phyloP scores from a whole-genome alignment of 179 eudicot genomes.

The Silene vulgaris region DNA sequence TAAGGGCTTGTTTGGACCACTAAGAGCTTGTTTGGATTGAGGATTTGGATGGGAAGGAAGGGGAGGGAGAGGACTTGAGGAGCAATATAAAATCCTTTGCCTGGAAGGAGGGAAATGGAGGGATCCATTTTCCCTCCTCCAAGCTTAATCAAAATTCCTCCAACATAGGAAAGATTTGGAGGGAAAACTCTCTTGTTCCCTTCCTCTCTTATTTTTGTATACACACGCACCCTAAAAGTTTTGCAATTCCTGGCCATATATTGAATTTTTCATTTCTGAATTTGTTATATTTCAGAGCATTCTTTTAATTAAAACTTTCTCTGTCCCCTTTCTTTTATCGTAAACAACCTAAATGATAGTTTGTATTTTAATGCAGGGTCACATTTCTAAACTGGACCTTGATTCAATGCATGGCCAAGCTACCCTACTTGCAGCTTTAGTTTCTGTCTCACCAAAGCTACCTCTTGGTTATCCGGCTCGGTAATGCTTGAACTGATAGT shows the following conservation, averaged over 20 bases:
- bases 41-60: not conserved
- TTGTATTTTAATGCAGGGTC: slow-evolving; percentile 46
- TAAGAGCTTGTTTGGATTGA: not conserved
- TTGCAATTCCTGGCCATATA: not conserved
- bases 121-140: not conserved
- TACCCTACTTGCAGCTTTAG: slow-evolving; percentile 75
- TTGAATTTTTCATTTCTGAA: not conserved
- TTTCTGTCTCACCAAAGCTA: slow-evolving; percentile 72
- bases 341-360: not conserved
- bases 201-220: not conserved
- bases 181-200: not conserved
- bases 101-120: not conserved
- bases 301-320: slow-evolving; percentile 9
- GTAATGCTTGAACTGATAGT: slow-evolving; percentile 34
- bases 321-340: not conserved
- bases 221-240: not conserved
- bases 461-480: slow-evolving; percentile 97
- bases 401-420: slow-evolving; percentile 92
- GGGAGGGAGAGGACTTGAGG: not conserved
- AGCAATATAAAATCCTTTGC: not conserved
- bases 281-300: not conserved
- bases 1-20: no score
- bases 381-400: slow-evolving; percentile 60
- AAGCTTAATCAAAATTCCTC: not conserved
- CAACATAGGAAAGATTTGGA: not conserved